Evolutionary conservation across 2,329 filamentous ascomycete species (phyloP), one percentile per base, ranked within the genome.

Genomic region (Fusarium verticillioides): DNA sequence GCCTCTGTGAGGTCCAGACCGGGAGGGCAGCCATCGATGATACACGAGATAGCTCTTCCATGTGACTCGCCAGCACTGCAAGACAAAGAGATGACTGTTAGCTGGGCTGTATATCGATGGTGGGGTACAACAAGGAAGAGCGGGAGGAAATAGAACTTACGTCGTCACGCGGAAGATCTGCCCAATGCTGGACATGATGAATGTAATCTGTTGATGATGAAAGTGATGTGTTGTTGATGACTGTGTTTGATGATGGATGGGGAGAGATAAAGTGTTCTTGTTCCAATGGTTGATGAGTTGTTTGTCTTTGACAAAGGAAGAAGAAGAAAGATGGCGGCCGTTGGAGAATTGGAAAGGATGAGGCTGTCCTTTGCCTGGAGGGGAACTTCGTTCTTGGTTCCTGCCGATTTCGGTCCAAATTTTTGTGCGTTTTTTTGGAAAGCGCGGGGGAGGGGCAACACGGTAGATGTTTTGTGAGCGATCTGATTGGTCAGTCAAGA

Each of bases 41-140:
- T 98, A 86, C 94, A 97, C 80, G 95, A 95, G 79, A 98, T 95
- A 37, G 93, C 96, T 79, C 92, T 92, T 86, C 96, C 97, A 85
- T 98, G 96, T 64, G 94, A 97, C 80, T 87, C 85, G 80, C 86
- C 85, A 74, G 84, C 86, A 78, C 85, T 75, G 63, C 21, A 52
- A 52, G 23, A 40, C 19, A 19, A 56, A 49, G 42, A 10, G 16
- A 26, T n/a, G 0, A 21, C 3, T 42, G 28, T 69, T 63, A 69
- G 54, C 43, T 30, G 34, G n/a, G 42, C 36, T 19, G 30, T 23
- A 44, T 32, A 34, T 28, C n/a, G 37, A 57, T 66, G 34, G 47
- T 42, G 66, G 58, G 36, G 66, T 60, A 56, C 15, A 36, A 9
- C 34, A 18, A 36, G 15, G 34, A 36, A 36, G 23, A 60, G 26